Evolutionary conservation across 768 basidiomycete species (phyloP).

Genomic region (Candolleomyces eurysporus): DNA sequence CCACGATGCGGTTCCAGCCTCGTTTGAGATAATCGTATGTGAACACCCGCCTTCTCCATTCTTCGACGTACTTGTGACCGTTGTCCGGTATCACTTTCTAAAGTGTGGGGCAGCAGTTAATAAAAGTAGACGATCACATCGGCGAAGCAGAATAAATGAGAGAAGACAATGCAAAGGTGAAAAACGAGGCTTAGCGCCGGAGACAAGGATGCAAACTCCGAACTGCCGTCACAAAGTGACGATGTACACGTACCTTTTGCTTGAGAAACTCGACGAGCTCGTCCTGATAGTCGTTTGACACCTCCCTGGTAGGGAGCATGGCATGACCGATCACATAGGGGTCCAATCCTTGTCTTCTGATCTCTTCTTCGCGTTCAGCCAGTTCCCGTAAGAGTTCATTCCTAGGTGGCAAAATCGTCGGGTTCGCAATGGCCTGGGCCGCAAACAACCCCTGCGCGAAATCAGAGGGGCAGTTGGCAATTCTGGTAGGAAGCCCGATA

Average conservation of each 20-base stretch:
- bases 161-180: not conserved
- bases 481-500: constrained; percentile 48
- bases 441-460: constrained; percentile 49
- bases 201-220: too few species aligned
- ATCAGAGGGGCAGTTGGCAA: constrained; percentile 48
- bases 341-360: constrained; percentile 43
- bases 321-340: constrained; percentile 49
- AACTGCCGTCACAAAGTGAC: too few species aligned
- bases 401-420: constrained; percentile 38
- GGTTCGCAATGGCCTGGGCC: constrained; percentile 43
- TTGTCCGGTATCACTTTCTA: constrained; percentile 40
- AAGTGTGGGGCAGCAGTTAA: constrained; percentile 4
- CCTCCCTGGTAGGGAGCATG: constrained; percentile 26
- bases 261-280: constrained; percentile 32
- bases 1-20: constrained; percentile 47
- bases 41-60: constrained; percentile 41
- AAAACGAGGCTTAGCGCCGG: not conserved
- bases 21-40: constrained; percentile 32
- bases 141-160: not conserved
- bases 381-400: constrained; percentile 39
- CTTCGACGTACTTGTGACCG: constrained; percentile 46
- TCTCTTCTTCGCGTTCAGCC: constrained; percentile 35
- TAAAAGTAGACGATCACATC: not conserved
- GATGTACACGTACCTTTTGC: constrained; percentile 20
- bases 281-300: constrained; percentile 42